A percentile compares a stretch with the other conserved stretches of the same genome.
phyloP scores from a whole-genome alignment of 163 green algal genomes.

The Volvox carteri region DNA sequence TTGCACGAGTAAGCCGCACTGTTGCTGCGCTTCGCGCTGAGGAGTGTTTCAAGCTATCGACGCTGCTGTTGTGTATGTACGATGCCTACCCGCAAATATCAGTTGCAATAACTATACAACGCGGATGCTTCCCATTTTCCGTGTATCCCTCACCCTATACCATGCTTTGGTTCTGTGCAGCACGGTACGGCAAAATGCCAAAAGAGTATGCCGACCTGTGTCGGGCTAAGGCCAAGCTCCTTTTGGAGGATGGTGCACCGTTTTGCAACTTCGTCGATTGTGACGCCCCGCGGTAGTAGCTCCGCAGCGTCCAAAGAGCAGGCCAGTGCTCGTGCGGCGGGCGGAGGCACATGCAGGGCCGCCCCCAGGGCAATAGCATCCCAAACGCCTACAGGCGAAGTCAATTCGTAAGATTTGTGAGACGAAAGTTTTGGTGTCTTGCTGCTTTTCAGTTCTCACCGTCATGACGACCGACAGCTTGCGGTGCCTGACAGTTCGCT shows the following conservation, averaged over 20 bases:
- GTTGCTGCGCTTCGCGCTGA: too few relatives aligned
- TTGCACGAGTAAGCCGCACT: too few relatives aligned
- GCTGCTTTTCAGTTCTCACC: neutral
- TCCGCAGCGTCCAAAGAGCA: neutral
- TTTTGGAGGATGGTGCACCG: conserved; percentile 13
- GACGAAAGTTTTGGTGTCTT: neutral
- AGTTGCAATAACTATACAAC: too few relatives aligned
- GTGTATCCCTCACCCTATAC: too few relatives aligned
- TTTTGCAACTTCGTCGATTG: conserved; percentile 5
- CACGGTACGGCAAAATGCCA: too few relatives aligned
- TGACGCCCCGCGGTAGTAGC: neutral
- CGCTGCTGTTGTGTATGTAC: too few relatives aligned
- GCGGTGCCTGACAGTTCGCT: neutral
- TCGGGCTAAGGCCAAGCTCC: neutral
- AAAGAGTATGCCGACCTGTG: conserved; percentile 20
- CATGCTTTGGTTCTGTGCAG: too few relatives aligned
- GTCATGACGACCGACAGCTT: conserved; percentile 28
- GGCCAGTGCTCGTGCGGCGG: neutral
- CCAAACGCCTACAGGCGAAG: neutral
- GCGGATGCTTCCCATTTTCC: too few relatives aligned
- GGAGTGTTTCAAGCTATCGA: too few relatives aligned
- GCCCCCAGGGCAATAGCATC: conserved; percentile 1
- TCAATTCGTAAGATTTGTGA: neutral
- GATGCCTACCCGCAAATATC: too few relatives aligned
- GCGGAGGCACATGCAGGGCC: conserved; percentile 5